A percentile compares a stretch with the other conserved stretches of the same genome.
Conservation (phyloP, 208 protist genomes). For the Zelonia costaricensis region DNA sequence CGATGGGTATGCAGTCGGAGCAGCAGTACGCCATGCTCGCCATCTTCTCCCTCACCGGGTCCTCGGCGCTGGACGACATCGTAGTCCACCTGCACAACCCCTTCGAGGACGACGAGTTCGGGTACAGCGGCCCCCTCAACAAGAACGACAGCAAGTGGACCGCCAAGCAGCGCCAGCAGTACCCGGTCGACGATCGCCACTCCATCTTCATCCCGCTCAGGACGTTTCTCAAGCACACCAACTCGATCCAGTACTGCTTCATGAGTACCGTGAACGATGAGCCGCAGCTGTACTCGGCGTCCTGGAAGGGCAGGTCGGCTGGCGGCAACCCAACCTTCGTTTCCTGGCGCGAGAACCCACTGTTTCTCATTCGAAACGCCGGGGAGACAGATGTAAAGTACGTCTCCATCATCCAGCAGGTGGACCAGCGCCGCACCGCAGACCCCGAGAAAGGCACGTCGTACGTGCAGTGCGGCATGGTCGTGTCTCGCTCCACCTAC, state of each 20-base stretch:
- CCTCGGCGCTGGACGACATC: conserved; percentile 45
- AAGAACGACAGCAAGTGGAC: conserved; percentile 52
- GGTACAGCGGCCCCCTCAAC: conserved; percentile 65
- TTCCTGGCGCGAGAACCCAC: conserved; percentile 77
- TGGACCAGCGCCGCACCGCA: conserved; percentile 61
- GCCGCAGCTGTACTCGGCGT: conserved; percentile 33
- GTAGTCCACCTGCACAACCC: conserved; percentile 70
- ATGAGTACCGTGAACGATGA: conserved; percentile 47
- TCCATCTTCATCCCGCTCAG: conserved; percentile 64
- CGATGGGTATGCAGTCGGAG: conserved; percentile 64
- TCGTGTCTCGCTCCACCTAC: conserved; percentile 37
- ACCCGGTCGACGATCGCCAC: conserved; percentile 47
- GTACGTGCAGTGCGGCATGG: conserved; percentile 70
- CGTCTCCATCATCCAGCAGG: conserved; percentile 53
- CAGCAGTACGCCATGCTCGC: conserved; percentile 68
- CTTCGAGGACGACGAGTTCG: conserved; percentile 59
- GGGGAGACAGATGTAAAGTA: conserved; percentile 18
- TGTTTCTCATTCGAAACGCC: conserved; percentile 67
- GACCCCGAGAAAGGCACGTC: conserved; percentile 34
- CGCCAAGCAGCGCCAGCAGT: conserved; percentile 36
- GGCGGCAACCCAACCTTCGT: conserved; percentile 74
- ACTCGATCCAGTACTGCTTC: conserved; percentile 61
- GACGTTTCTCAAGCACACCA: conserved; percentile 43
- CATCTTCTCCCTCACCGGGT: conserved; percentile 59
- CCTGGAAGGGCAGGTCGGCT: conserved; percentile 45